phyloP scores from a whole-genome alignment of 2,329 filamentous ascomycete species.

The Arachnopeziza araneosa region DNA sequence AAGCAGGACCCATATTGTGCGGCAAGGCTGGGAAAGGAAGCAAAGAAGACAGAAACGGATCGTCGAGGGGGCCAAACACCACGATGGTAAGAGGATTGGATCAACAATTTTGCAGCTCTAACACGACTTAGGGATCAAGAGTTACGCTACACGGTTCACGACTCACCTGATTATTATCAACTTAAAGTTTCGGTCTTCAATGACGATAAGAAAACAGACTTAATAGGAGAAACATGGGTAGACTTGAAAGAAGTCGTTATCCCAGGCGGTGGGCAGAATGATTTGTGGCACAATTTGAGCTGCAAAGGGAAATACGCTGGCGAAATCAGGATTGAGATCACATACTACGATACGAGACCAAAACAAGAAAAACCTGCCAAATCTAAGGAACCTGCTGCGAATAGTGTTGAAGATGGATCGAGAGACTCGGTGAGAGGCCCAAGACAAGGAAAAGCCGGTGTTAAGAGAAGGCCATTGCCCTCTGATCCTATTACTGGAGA shows the following conservation, averaged over 20 bases:
- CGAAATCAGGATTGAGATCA: conserved; percentile 90
- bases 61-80: conserved; percentile 92
- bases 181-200: conserved; percentile 96
- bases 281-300: conserved; percentile 83
- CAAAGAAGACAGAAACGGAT: conserved; percentile 94
- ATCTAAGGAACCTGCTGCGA: conserved; percentile 32
- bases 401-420: conserved; percentile 27
- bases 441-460: conserved; percentile 50
- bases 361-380: conserved; percentile 69
- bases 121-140: conserved; percentile 76
- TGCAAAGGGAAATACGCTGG: conserved; percentile 95
- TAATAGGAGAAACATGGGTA: conserved; percentile 93
- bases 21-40: conserved; percentile 88
- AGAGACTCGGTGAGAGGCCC: conserved; percentile 34
- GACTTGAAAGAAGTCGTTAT: conserved; percentile 76
- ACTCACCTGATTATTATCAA: conserved; percentile 92
- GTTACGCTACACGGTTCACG: conserved; percentile 90
- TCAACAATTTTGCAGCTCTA: neutral
- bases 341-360: conserved; percentile 85
- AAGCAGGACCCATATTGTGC: conserved; percentile 99
- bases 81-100: conserved; percentile 65
- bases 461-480: conserved; percentile 81
- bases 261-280: conserved; percentile 83
- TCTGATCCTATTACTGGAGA: conserved; percentile 59
- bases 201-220: conserved; percentile 94